Base-by-base conservation (phyloP, 1,139 yeast genomes). In the Saccharomyces pastorianus region DNA sequence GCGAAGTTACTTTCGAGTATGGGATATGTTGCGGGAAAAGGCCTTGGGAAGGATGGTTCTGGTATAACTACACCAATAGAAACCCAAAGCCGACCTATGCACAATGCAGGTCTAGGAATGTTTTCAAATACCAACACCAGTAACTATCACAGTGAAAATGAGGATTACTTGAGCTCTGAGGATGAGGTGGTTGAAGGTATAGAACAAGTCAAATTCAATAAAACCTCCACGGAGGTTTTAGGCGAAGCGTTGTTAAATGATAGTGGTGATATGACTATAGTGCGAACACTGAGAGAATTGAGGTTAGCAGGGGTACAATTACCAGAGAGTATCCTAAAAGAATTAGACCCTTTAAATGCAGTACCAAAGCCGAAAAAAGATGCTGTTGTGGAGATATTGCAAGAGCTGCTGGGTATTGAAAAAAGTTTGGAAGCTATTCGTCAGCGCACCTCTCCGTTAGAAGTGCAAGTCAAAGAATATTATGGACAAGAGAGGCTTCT, bases 1-100 rank as follows among this genome's bases (percentile, higher is more conserved):
- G 96, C 96, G 2, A 73, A 79, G 53, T 73, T 93, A 52, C 70
- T 93, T 75, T 76, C 82, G 64, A 79, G 83, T 61, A 91, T 93
- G 98, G 99, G 99, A 0, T 91, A 89, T 67, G 76, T 77, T 14
- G 80, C 80, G 47, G 99, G 99, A 0, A 75, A 79, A 59, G 98
- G 98, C 0, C 76, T 93, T 25, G 99, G 99, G 0, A 71, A 73
- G 4, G 71, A 76, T 25, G 82, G 84, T 1, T 77, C 77, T 52
- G 99, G 99, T 46, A 88, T 89, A 1, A 78, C 80, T 0, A 80
- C 79, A 20, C 98, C 98, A 0, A 83, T 93, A 9, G 85, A 85
- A 58, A 85, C 89, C 8, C 77, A 79, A 57, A 66, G 80, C 47
- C 72, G 95, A 47, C 88, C 89, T 0, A 75, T 75, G 53, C 87